Conservation (phyloP, 2,329 filamentous ascomycete genomes). For the Colletotrichum ledebouriae region DNA sequence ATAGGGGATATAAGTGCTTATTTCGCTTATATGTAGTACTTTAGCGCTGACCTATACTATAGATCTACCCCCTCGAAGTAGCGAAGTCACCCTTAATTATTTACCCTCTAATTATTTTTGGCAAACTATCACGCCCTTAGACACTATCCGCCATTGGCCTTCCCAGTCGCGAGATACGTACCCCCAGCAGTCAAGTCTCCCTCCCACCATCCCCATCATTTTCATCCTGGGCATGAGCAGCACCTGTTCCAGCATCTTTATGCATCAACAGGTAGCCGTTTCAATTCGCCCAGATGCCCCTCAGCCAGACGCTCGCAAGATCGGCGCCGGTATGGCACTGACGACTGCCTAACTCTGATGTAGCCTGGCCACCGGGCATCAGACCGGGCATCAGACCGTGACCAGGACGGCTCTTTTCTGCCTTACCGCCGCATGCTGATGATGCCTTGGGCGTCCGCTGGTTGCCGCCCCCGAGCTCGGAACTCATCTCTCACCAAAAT, state of each 20-base stretch:
- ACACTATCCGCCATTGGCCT: background rate
- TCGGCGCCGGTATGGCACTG: conserved; percentile 37
- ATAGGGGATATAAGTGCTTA: no score
- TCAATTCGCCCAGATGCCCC: conserved; percentile 23
- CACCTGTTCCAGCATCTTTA: conserved; percentile 38
- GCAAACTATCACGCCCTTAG: no score
- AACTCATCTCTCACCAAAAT: background rate
- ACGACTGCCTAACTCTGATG: conserved; percentile 26
- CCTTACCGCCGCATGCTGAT: background rate
- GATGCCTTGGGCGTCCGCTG: background rate
- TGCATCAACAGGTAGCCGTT: conserved; percentile 22
- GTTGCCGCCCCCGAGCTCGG: conserved; percentile 2
- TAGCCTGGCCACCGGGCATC: background rate
- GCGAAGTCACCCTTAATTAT: no score
- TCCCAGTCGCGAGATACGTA: background rate
- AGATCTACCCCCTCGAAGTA: no score
- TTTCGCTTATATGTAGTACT: no score
- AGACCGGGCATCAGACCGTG: background rate
- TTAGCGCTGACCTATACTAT: no score
- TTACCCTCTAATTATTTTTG: no score
- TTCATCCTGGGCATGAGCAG: conserved; percentile 24
- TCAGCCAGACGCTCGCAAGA: conserved; percentile 18
- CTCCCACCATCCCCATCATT: background rate
- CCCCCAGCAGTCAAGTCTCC: no score
- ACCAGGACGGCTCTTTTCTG: background rate